These are phyloP conservation scores for Apiospora pterosperma DNA, from an alignment of 2,329 filamentous ascomycete genomes.

Conservation along the genomic window DNA sequence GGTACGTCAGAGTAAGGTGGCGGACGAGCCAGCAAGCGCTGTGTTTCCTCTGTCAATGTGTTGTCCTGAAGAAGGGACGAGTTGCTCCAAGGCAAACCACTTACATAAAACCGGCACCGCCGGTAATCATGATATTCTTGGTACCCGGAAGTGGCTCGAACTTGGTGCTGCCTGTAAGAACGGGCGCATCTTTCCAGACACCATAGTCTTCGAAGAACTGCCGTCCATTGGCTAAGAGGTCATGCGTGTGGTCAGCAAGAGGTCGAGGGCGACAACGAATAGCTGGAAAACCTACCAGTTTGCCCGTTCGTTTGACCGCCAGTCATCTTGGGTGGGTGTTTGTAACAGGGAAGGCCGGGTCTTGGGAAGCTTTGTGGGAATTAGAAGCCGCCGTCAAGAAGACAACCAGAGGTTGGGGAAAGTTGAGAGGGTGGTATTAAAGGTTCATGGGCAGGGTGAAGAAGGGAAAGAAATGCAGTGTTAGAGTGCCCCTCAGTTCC, in stretches of 20 bases:
- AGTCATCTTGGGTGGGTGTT: not conserved
- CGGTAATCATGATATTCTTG: conserved; percentile 80
- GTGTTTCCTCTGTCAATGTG: conserved; percentile 19
- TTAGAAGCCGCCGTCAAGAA: not conserved
- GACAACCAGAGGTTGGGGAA: not conserved
- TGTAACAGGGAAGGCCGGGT: not conserved
- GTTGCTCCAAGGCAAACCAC: conserved; percentile 21
- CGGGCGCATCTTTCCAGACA: conserved; percentile 68
- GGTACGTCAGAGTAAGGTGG: conserved; percentile 72
- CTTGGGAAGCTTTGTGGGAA: not conserved
- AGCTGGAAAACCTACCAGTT: not conserved
- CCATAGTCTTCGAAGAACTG: conserved; percentile 56
- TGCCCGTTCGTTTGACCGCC: not conserved
- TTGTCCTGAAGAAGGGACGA: not conserved
- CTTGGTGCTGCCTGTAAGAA: conserved; percentile 66
- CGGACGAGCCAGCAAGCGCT: conserved; percentile 82
- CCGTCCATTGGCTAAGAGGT: conserved; percentile 18
- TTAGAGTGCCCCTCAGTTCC: not conserved
- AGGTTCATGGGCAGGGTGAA: not conserved
- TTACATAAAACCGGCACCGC: conserved; percentile 83
- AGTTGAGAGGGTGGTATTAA: not conserved
- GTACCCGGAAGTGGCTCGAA: conserved; percentile 67
- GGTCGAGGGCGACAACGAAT: not conserved
- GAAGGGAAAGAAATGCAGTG: not conserved
- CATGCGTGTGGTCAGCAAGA: conserved; percentile 3